Evolutionary conservation across 202 grass and related monocot genomes (phyloP), one percentile per base, ranked within the genome.

Genomic region (Zoysia matrella): DNA sequence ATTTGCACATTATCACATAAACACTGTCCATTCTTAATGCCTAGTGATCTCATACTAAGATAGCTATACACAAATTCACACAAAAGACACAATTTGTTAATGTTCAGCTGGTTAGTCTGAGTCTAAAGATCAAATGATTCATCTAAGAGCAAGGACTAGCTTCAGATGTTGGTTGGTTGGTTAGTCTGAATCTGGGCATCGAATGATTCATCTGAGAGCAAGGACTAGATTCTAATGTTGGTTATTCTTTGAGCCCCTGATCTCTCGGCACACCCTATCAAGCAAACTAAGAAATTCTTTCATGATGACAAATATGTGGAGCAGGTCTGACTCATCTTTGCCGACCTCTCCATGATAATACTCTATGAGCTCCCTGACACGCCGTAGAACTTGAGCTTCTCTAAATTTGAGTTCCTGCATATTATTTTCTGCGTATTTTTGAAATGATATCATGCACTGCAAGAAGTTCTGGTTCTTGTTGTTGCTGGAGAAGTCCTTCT

Each of bases 331-430:
- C 52, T 98, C 92, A 68, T 94, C 89, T 75, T 94, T 98, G 81
- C 82, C 71, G 60, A 88, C 60, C 66, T 94, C 88, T 52, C 95
- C 95, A 30, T 93, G 95, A 86, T 98, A 97, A 57, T 97, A 97
- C 79, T 93, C 90, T 5, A 84, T 90, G 75, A 94, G 89, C 52
- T 93, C 86, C 83, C 76, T 86, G 46, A 93, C 95, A 79, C 94
- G 82, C 63, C 86, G 64, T 82, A 91, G 53, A 47, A 88, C 88
- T 52, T 82, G 72, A 6, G 76, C 64, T 87, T 93, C 82, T 4
- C 60, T 48, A 71, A 65, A 67, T 71, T 94, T 94, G 43, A 97
- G 82, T 74, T 91, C 90, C 42, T 87, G 52, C 79, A 92, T 81
- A 9, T 67, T 88, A 85, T 71, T 86, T 60, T 91, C 86, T 56